Percentiles rank a stretch among this genome's conserved stretches.
phyloP scores from a whole-genome alignment of 2,329 filamentous ascomycete species.

The Exophiala spinifera region DNA sequence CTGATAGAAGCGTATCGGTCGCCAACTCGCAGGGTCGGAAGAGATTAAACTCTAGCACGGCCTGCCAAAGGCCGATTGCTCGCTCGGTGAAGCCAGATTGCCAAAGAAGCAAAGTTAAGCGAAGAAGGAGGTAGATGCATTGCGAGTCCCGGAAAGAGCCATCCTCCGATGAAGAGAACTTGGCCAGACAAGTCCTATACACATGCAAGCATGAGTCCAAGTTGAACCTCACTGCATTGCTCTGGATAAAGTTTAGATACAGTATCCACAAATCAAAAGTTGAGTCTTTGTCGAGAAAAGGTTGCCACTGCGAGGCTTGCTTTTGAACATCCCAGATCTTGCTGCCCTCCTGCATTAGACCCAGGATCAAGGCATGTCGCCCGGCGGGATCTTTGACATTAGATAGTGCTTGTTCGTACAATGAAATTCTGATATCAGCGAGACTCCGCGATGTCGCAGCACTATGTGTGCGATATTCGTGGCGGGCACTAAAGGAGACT shows the following conservation, averaged over 20 bases:
- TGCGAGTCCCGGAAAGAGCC: constrained; percentile 34
- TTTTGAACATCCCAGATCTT: constrained; percentile 68
- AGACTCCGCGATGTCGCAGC: constrained; percentile 53
- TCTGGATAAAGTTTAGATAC: constrained; percentile 69
- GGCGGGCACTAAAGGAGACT: constrained; percentile 43
- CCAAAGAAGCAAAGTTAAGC: constrained; percentile 68
- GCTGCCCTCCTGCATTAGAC: constrained; percentile 70
- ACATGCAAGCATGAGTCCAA: constrained; percentile 63
- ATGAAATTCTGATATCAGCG: constrained; percentile 73
- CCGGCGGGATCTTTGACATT: constrained; percentile 49
- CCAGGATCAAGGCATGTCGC: constrained; percentile 61
- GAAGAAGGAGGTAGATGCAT: constrained; percentile 68
- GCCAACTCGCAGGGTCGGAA: constrained; percentile 48
- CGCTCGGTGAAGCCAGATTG: constrained; percentile 77
- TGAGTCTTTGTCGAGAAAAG: constrained; percentile 55
- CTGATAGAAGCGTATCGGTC: constrained; percentile 25
- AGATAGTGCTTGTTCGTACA: constrained; percentile 73
- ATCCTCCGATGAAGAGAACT: constrained; percentile 31
- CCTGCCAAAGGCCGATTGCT: constrained; percentile 79
- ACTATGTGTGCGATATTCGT: constrained; percentile 24
- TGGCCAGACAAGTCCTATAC: constrained; percentile 57
- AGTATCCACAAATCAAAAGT: constrained; percentile 68
- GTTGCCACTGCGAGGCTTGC: constrained; percentile 63
- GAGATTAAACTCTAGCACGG: constrained; percentile 68
- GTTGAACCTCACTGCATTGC: constrained; percentile 62